A percentile compares a stretch with the other conserved stretches of the same genome.
Evolutionary conservation across 495 filamentous ascomycete genomes (phyloP).

Genomic region (Daldinia vernicosa): DNA sequence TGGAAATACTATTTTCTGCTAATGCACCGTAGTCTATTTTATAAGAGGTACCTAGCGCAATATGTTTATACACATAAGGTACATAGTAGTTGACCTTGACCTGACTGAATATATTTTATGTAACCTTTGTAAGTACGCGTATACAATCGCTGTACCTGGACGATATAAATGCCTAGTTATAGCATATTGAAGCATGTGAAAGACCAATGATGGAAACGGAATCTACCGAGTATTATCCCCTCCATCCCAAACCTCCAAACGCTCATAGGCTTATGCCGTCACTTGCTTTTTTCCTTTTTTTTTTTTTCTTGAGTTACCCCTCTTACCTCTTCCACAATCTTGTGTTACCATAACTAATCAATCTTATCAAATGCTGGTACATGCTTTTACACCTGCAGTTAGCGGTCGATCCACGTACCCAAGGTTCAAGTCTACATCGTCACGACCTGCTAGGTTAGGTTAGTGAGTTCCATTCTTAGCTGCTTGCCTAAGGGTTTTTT

Average conservation of each 20-base stretch:
- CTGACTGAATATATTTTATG: neutral
- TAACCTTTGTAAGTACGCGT: neutral
- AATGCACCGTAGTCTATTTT: slow-evolving; percentile 4
- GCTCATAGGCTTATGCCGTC: no score
- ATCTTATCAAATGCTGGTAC: slow-evolving; percentile 32
- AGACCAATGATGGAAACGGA: slow-evolving; percentile 20
- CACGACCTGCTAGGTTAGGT: slow-evolving; percentile 31
- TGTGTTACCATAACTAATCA: slow-evolving; percentile 29
- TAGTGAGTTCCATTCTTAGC: slow-evolving; percentile 34
- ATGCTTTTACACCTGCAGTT: slow-evolving; percentile 10
- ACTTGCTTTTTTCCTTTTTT: no score
- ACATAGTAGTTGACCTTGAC: neutral
- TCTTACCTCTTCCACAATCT: slow-evolving; percentile 22
- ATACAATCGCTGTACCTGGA: neutral
- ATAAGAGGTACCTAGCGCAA: neutral
- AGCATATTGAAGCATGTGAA: slow-evolving; percentile 24
- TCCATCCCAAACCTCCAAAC: no score
- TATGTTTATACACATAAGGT: neutral
- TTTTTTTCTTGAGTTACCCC: slow-evolving; percentile 14
- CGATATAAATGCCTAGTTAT: slow-evolving; percentile 1
- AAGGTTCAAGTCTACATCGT: slow-evolving; percentile 14
- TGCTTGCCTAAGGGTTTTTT: slow-evolving; percentile 39
- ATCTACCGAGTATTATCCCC: slow-evolving; percentile 7
- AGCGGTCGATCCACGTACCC: slow-evolving; percentile 20
- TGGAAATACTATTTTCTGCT: slow-evolving; percentile 16